phyloP scores from a whole-genome alignment of 177 flowering plant genomes.

The Vitis hybrid region DNA sequence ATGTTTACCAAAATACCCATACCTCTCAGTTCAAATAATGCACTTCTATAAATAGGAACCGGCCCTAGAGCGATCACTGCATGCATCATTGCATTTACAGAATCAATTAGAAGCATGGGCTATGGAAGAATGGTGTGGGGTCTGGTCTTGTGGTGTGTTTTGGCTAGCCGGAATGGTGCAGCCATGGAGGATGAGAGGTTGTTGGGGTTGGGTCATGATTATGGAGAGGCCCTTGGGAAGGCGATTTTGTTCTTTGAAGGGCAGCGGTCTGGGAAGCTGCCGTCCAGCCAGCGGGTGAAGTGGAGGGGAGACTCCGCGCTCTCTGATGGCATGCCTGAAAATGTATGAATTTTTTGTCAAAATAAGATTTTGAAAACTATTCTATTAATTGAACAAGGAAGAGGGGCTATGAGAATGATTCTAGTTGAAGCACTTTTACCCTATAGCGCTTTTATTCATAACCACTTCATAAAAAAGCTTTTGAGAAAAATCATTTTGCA shows the following conservation, averaged over 20 bases:
- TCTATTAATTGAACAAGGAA: neutral
- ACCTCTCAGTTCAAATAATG: too few relatives aligned
- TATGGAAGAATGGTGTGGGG: slow-evolving; percentile 1
- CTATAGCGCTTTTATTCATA: too few relatives aligned
- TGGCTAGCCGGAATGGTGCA: slow-evolving; percentile 13
- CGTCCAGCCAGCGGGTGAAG: slow-evolving; percentile 51
- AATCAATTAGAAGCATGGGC: slow-evolving; percentile 1
- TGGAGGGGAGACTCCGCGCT: slow-evolving; percentile 87
- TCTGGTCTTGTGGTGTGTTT: slow-evolving; percentile 6
- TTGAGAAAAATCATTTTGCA: too few relatives aligned
- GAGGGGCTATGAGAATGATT: too few relatives aligned
- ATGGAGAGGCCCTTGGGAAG: slow-evolving; percentile 61
- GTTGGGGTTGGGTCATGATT: slow-evolving; percentile 27
- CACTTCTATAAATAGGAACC: neutral
- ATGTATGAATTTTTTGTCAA: slow-evolving; percentile 30
- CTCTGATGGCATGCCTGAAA: slow-evolving; percentile 56
- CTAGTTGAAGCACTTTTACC: too few relatives aligned
- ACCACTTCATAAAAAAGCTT: too few relatives aligned
- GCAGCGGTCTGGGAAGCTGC: slow-evolving; percentile 85
- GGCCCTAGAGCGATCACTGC: neutral
- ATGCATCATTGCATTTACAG: neutral
- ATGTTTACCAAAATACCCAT: neutral
- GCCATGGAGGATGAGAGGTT: slow-evolving; percentile 11
- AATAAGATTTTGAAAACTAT: neutral
- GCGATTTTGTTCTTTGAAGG: slow-evolving; percentile 85